Base-by-base conservation (phyloP, 2,329 filamentous ascomycete species). In the Aspergillus nomiae region DNA sequence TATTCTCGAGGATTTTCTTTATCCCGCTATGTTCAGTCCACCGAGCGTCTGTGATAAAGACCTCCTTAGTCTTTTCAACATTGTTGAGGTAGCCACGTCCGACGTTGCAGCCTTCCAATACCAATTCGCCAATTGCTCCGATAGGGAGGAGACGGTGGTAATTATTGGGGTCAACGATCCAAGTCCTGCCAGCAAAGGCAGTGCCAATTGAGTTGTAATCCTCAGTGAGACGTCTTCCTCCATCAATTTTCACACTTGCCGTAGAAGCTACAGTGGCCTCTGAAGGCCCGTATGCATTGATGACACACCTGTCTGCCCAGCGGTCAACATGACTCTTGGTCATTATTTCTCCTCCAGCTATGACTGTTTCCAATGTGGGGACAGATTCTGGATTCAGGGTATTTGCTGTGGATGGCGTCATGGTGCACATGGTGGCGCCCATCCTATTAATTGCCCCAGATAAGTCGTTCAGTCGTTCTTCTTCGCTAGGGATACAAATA, bases 351-450 rank as follows among this genome's bases (percentile, higher is more conserved):
- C 82, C 82, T 12, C 80, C 81, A 11, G 80, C 74, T 2, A 77
- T 72, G 51, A 86, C 69, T 0, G 75, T 76, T 58, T 76, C 80
- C 41, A 86, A 67, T 0, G 74, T 77, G 1, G 82, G 81, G 1
- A 85, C 77, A 14, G 75, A 76, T 41, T 76, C 72, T 0, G 81
- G 82, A 10, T 78, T 74, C 1, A 86, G 62, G 0, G 81, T 77
- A 24, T 79, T 77, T 0, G 86, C 85, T n/a, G 90, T 80, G 0
- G 86, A 81, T 2, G 87, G 85, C 0, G 88, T 89, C 66, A 88
- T 81, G 67, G 85, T 82, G 3, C 82, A 83, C 78, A 81, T 83
- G 55, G 81, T 85, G 34, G 83, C 83, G 19, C 82, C 73, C 78
- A 85, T 84, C 0, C 80, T 73, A 7, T 79, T 78, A 34, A 89